Evolutionary conservation across 148 eudicot genomes (phyloP), one percentile per base, ranked within the genome.

Genomic region (Silene conica): DNA sequence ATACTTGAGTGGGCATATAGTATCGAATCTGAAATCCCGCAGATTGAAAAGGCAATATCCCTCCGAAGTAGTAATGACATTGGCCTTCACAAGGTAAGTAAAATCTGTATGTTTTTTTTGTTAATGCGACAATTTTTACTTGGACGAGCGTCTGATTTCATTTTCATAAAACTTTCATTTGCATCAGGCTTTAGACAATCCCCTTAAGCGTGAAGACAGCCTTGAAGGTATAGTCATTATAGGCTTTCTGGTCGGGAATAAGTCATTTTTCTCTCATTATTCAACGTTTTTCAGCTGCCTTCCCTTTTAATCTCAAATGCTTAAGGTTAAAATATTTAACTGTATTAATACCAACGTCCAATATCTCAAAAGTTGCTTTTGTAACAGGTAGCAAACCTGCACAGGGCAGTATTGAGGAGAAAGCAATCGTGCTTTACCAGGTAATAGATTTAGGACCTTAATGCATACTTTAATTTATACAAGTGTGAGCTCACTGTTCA

Each of bases 1-100:
- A 88, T 96, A 72, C 88, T 92, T 79, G 99, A 92, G 85, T 86
- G 99, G 70, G 99, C 90, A 13, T 83, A 82, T 76, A 90, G 94
- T 46, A 84, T 92, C 85, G 99, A 96, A 85, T 89, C 96, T 73
- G 97, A 96, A 80, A 96, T 92, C 66, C 64, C 83, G 60, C 99
- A 96, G 84, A 90, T 95, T 72, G 92, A 84, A 78, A 87, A 92
- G 79, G 97, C 97, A 70, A 96, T 92, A 75, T 74, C 86, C 71
- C 55, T 80, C 71, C 99, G 92, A 75, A 86, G 82, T 19, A 85
- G 74, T 76, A 87, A 76, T 76, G 89, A 84, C 45, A 54, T 71
- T 25, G 93, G 77, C 19, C 62, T 79, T 59, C 82, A 66, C 71
- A 68, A 26, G 67, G 99, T 90, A 81, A 84, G 88, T 73, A 50